Percentiles rank a stretch among this genome's conserved stretches.
phyloP scores from a whole-genome alignment of 768 basidiomycete species.

The Fomitopsis pulvina region DNA sequence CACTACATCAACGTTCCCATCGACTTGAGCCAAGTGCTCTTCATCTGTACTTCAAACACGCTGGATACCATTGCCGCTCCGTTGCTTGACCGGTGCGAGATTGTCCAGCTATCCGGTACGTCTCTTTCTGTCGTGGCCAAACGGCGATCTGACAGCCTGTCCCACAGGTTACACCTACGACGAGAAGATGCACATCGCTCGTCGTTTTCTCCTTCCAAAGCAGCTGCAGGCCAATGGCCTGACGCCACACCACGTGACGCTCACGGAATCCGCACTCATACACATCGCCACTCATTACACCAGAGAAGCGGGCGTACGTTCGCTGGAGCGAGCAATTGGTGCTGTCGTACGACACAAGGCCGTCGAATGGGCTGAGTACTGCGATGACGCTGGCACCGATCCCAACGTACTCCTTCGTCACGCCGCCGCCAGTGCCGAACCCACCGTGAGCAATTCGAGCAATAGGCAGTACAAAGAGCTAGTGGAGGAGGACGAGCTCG shows the following conservation, averaged over 20 bases:
- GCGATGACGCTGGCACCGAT: constrained; percentile 29
- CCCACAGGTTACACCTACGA: constrained; percentile 71
- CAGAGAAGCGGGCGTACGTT: constrained; percentile 89
- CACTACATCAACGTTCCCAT: constrained; percentile 90
- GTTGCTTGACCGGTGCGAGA: constrained; percentile 83
- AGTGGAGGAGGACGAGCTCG: constrained; percentile 69
- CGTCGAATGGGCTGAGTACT: constrained; percentile 79
- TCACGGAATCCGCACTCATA: constrained; percentile 66
- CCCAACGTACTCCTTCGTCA: constrained; percentile 4
- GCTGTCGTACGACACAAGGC: constrained; percentile 88
- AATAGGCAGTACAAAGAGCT: constrained; percentile 43
- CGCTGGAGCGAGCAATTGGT: constrained; percentile 81
- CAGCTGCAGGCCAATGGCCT: constrained; percentile 79
- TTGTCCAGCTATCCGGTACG: constrained; percentile 72
- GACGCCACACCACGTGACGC: constrained; percentile 45
- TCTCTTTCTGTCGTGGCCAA: not conserved
- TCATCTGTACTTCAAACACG: constrained; percentile 89
- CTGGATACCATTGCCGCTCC: constrained; percentile 87
- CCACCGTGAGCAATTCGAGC: constrained; percentile 12
- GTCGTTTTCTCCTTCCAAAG: constrained; percentile 83
- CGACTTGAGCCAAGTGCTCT: constrained; percentile 82
- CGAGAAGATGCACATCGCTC: constrained; percentile 88
- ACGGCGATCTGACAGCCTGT: not conserved
- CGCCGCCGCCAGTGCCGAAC: not conserved
- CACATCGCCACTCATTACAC: constrained; percentile 78